Conservation (phyloP, 345 rosid species). For the Eucalyptus sp. region DNA sequence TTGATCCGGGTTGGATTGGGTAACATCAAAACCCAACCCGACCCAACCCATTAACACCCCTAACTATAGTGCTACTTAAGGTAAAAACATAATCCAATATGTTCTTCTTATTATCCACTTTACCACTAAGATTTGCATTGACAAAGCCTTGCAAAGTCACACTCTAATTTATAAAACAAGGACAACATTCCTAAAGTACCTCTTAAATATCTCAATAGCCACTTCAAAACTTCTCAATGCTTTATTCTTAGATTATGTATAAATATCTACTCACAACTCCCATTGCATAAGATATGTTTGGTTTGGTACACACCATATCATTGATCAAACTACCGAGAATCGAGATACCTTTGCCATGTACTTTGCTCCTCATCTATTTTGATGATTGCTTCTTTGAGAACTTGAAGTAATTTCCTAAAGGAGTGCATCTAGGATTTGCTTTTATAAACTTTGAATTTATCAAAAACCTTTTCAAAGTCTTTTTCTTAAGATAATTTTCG, state of each 20-base stretch:
- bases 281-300: not conserved
- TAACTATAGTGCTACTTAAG: not conserved
- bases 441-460: not conserved
- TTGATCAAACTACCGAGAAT: fast-evolving
- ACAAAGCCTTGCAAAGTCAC: not conserved
- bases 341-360: not conserved
- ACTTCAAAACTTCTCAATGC: not conserved
- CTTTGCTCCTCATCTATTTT: not conserved
- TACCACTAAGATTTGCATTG: not conserved
- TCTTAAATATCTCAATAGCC: not conserved
- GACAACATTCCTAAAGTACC: not conserved
- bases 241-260: not conserved
- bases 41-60: no score
- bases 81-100: not conserved
- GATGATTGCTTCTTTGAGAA: not conserved
- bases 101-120: not conserved
- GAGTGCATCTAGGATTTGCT: not conserved
- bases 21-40: no score
- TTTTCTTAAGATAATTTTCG: not conserved
- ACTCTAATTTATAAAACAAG: not conserved
- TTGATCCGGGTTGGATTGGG: no score
- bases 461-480: not conserved
- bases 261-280: not conserved
- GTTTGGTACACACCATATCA: not conserved
- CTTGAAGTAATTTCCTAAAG: not conserved